These are phyloP conservation scores for Periglandula ipomoeae DNA, from an alignment of 2,329 filamentous ascomycete species.

Conservation along the genomic window DNA sequence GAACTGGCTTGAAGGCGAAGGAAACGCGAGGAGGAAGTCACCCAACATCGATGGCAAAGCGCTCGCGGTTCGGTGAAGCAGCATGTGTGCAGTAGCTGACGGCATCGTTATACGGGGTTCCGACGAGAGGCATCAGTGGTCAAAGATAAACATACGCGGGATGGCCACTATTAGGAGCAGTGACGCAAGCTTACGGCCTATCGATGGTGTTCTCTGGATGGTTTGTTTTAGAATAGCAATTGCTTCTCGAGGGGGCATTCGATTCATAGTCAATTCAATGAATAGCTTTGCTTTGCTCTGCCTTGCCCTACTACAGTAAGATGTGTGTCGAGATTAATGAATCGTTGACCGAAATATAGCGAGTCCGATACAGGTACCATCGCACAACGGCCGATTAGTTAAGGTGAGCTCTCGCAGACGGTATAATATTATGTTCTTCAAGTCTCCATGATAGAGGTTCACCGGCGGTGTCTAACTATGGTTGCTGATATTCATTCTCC, in stretches of 20 bases:
- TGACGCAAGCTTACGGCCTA: not conserved
- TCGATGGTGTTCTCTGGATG: not conserved
- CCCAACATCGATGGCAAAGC: too few species aligned
- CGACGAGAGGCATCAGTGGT: not conserved
- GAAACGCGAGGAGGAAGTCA: not conserved
- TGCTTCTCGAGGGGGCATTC: not conserved
- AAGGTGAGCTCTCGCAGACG: too few species aligned
- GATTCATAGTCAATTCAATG: not conserved
- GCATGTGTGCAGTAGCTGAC: not conserved
- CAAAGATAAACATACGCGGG: not conserved
- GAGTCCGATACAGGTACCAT: too few species aligned
- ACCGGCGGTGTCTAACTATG: too few species aligned
- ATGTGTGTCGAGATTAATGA: not conserved
- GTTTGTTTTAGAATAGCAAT: constrained; percentile 1
- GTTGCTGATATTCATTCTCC: too few species aligned
- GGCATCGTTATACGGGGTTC: not conserved
- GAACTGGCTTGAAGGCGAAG: constrained; percentile 14
- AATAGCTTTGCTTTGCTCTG: not conserved
- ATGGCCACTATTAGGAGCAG: not conserved
- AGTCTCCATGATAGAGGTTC: too few species aligned
- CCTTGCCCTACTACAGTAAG: too few species aligned
- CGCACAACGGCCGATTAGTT: too few species aligned
- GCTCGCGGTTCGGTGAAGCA: too few species aligned
- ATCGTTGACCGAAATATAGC: too few species aligned
- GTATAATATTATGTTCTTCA: too few species aligned